Evolutionary conservation across 495 filamentous ascomycete genomes (phyloP).

Genomic region (Lophiotrema nucula): DNA sequence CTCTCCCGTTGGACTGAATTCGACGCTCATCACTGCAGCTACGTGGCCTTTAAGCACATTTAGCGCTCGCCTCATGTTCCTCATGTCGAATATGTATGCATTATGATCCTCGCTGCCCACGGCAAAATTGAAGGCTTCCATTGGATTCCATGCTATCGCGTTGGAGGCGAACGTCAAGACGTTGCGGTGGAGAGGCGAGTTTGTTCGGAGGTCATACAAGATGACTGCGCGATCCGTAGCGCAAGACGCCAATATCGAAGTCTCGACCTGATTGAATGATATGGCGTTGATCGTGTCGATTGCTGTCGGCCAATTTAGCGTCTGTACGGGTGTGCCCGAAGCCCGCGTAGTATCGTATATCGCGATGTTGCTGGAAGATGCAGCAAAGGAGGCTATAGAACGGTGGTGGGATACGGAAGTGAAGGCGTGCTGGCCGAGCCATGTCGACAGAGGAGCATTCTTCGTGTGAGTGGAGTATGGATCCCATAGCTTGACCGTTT

Average conservation of each 20-base stretch:
- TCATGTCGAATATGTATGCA: constrained; percentile 82
- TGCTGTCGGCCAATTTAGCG: constrained; percentile 79
- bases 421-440: constrained; percentile 76
- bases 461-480: constrained; percentile 71
- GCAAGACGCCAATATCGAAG: constrained; percentile 78
- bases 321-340: constrained; percentile 70
- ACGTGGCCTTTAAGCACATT: constrained; percentile 97
- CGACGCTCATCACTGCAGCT: constrained; percentile 93
- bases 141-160: constrained; percentile 88
- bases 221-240: constrained; percentile 83
- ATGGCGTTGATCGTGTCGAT: constrained; percentile 90
- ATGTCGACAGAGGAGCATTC: constrained; percentile 70
- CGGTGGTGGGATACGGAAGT: constrained; percentile 84
- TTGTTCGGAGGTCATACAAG: constrained; percentile 86
- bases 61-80: constrained; percentile 74
- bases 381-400: constrained; percentile 64
- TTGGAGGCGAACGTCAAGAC: constrained; percentile 80
- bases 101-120: constrained; percentile 80
- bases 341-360: constrained; percentile 82
- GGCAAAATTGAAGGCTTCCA: constrained; percentile 91
- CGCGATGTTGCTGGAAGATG: constrained; percentile 73
- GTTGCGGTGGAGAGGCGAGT: constrained; percentile 74
- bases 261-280: constrained; percentile 91
- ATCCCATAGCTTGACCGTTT: constrained; percentile 84
- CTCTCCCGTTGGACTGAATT: constrained; percentile 91